A percentile compares a stretch with the other conserved stretches of the same genome.
These are phyloP conservation scores for Ceratocystis variospora DNA, from an alignment of 2,329 filamentous ascomycete genomes.

Conservation along the genomic window DNA sequence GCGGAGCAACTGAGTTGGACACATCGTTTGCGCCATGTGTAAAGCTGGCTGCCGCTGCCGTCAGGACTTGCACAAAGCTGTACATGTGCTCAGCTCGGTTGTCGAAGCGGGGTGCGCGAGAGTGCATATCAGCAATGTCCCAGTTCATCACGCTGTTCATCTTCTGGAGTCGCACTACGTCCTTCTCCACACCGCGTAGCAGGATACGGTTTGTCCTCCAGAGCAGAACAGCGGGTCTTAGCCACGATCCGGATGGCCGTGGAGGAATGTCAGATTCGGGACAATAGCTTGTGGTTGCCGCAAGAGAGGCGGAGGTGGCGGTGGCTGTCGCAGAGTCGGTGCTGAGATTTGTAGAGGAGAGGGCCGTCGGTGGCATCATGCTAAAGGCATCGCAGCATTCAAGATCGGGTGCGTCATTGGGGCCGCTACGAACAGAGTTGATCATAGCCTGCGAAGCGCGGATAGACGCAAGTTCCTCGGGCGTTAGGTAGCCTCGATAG, in stretches of 20 bases:
- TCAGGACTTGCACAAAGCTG: slow-evolving; percentile 35
- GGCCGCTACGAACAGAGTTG: slow-evolving; percentile 25
- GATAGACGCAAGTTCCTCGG: slow-evolving; percentile 31
- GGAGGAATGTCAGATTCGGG: slow-evolving; percentile 22
- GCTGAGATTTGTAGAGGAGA: slow-evolving; percentile 15
- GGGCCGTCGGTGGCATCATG: slow-evolving; percentile 24
- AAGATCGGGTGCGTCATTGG: slow-evolving; percentile 16
- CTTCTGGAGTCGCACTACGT: slow-evolving; percentile 35
- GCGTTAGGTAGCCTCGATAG: slow-evolving; percentile 36
- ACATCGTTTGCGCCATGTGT: slow-evolving; percentile 45
- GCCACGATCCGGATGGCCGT: slow-evolving; percentile 30
- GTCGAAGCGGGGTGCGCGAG: slow-evolving; percentile 36
- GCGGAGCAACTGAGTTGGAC: slow-evolving; percentile 38
- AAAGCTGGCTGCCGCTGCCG: slow-evolving; percentile 42
- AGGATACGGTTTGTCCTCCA: slow-evolving; percentile 31
- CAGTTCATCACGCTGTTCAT: slow-evolving; percentile 35
- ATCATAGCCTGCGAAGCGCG: slow-evolving; percentile 27
- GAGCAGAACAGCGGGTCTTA: slow-evolving; percentile 29
- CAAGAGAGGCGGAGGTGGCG: not conserved
- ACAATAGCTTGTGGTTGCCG: not conserved
- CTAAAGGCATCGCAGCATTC: slow-evolving; percentile 22
- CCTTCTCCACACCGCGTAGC: slow-evolving; percentile 36
- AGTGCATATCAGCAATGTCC: slow-evolving; percentile 36
- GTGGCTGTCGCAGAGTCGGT: slow-evolving; percentile 1
- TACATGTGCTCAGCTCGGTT: slow-evolving; percentile 41